These are phyloP conservation scores for Citrus australasica DNA, from an alignment of 345 rosid species.

Conservation along the genomic window DNA sequence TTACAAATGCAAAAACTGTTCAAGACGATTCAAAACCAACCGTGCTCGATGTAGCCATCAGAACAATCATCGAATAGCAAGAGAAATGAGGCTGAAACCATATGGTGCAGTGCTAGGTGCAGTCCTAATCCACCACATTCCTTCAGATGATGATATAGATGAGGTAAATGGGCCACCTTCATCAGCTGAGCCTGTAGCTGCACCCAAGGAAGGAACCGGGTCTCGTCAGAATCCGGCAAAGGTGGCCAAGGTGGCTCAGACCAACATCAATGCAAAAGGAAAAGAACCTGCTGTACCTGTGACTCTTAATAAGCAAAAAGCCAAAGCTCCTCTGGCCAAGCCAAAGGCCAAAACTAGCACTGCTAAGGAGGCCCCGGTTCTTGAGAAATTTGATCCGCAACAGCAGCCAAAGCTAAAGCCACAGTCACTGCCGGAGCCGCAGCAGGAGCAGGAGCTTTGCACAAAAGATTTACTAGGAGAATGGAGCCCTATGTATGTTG, in stretches of 20 bases:
- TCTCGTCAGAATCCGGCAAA: neutral
- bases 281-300: neutral
- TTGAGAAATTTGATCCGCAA: neutral
- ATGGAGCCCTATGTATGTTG: neutral
- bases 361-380: neutral
- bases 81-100: neutral
- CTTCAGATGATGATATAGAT: neutral
- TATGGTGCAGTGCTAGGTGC: neutral
- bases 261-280: neutral
- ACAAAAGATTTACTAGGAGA: neutral
- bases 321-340: neutral
- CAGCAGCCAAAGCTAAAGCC: neutral
- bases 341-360: neutral
- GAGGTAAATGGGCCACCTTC: neutral
- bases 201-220: neutral
- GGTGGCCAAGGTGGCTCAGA: neutral
- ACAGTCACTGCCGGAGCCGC: neutral
- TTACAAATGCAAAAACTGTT: conserved; percentile 9
- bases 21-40: conserved; percentile 2
- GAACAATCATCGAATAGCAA: neutral
- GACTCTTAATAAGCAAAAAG: neutral
- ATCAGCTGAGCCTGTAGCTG: neutral
- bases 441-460: neutral
- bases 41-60: conserved; percentile 17
- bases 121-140: conserved; percentile 2